Conservation (phyloP, 441 rosid genomes). For the Populus hybrid region DNA sequence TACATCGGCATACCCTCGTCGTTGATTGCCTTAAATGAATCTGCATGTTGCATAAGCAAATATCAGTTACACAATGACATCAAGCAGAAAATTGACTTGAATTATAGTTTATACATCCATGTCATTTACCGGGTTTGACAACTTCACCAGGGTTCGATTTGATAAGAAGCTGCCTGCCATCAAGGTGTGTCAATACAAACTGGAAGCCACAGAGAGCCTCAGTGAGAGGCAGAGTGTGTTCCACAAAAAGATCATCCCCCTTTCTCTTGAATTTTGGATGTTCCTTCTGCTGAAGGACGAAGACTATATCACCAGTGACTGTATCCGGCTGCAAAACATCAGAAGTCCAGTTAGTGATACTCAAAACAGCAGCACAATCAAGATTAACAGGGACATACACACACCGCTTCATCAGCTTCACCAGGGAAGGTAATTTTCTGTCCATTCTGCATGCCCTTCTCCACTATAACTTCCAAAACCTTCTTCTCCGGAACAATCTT, state of each 20-base stretch:
- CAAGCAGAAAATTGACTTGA: neutral
- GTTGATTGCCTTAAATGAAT: slow-evolving; percentile 63
- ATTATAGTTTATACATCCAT: neutral
- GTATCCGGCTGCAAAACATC: slow-evolving; percentile 69
- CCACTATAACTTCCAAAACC: slow-evolving; percentile 68
- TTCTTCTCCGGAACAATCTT: slow-evolving; percentile 75
- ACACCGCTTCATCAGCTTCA: slow-evolving; percentile 84
- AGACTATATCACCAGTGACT: slow-evolving; percentile 67
- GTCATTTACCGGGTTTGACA: slow-evolving; percentile 63
- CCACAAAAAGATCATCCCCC: slow-evolving; percentile 73
- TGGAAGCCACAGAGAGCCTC: slow-evolving; percentile 82
- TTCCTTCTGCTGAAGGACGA: slow-evolving; percentile 78
- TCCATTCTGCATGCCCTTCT: slow-evolving; percentile 71
- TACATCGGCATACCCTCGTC: slow-evolving; percentile 82
- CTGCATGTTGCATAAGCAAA: slow-evolving; percentile 22
- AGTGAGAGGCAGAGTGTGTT: slow-evolving; percentile 54
- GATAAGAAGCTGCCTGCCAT: slow-evolving; percentile 72
- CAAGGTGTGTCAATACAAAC: slow-evolving; percentile 62
- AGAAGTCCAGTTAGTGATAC: neutral
- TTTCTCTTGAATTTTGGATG: slow-evolving; percentile 71
- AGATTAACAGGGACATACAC: neutral
- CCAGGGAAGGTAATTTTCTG: slow-evolving; percentile 84
- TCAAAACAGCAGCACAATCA: neutral
- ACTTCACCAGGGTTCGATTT: slow-evolving; percentile 73
- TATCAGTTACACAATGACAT: neutral